Percentiles rank a stretch among this genome's conserved stretches.
phyloP scores from a whole-genome alignment of 1,139 yeast genomes.

The Schwanniomyces etchellsii region DNA sequence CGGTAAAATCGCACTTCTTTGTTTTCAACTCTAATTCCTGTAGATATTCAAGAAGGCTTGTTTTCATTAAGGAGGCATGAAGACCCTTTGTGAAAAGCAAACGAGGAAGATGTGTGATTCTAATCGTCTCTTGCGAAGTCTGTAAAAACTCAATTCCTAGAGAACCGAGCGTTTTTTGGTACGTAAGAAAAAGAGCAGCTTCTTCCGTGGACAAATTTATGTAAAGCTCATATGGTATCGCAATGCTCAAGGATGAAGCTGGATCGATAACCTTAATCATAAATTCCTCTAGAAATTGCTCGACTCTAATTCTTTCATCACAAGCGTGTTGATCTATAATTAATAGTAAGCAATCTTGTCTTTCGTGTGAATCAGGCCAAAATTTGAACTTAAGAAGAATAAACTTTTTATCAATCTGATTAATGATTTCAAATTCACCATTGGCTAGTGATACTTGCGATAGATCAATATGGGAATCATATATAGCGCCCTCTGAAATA shows the following conservation, averaged over 20 bases:
- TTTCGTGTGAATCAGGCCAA: not conserved
- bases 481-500: no score
- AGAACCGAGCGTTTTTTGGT: constrained; percentile 18
- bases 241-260: constrained; percentile 9
- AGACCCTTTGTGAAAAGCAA: constrained; percentile 17
- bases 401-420: constrained; percentile 58
- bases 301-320: constrained; percentile 64
- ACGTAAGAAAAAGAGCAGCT: constrained; percentile 20
- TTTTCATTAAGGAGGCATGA: constrained; percentile 19
- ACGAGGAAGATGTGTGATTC: constrained; percentile 35
- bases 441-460: not conserved
- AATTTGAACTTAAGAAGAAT: constrained; percentile 33
- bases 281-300: constrained; percentile 32
- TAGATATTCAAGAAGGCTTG: constrained; percentile 35
- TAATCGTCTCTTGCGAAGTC: constrained; percentile 4
- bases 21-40: constrained; percentile 30
- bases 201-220: constrained; percentile 24
- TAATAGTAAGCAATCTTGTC: constrained; percentile 27
- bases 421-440: constrained; percentile 15
- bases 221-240: constrained; percentile 8
- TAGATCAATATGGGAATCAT: not conserved
- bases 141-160: constrained; percentile 31
- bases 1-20: constrained; percentile 9
- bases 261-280: constrained; percentile 13
- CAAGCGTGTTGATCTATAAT: constrained; percentile 75